Conservation (phyloP, 2,329 filamentous ascomycete genomes). For the Sarocladium kiliense region DNA sequence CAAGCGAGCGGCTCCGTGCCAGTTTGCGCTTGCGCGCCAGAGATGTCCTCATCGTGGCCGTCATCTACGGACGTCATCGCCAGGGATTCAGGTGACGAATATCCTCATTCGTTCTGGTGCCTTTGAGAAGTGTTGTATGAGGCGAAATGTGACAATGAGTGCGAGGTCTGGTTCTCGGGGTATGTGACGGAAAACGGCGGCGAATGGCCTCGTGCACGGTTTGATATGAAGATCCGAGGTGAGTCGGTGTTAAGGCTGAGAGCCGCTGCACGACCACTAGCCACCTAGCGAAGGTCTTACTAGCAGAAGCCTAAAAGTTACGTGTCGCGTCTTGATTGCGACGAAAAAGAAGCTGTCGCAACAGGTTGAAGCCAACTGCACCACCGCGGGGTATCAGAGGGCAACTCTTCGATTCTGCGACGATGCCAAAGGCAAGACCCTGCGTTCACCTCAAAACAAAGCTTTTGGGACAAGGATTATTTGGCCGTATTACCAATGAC, state of each 20-base stretch:
- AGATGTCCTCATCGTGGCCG: not conserved
- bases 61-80: constrained; percentile 1
- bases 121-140: not conserved
- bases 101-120: not conserved
- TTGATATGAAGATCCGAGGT: not conserved
- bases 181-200: no score
- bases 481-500: not conserved
- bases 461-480: not conserved
- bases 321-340: no score
- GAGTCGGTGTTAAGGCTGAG: constrained; percentile 2
- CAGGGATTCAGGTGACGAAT: not conserved
- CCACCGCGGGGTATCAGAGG: not conserved
- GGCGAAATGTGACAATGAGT: no score
- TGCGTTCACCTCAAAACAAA: no score
- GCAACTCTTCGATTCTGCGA: no score
- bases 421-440: not conserved
- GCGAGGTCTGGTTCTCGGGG: no score
- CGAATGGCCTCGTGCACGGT: not conserved
- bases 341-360: not conserved
- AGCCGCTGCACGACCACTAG: not conserved
- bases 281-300: not conserved
- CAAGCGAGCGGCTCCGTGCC: constrained; percentile 61
- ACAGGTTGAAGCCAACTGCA: not conserved
- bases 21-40: constrained; percentile 7
- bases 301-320: not conserved